phyloP scores from a whole-genome alignment of 495 filamentous ascomycete species.

The Neurospora sp. region DNA sequence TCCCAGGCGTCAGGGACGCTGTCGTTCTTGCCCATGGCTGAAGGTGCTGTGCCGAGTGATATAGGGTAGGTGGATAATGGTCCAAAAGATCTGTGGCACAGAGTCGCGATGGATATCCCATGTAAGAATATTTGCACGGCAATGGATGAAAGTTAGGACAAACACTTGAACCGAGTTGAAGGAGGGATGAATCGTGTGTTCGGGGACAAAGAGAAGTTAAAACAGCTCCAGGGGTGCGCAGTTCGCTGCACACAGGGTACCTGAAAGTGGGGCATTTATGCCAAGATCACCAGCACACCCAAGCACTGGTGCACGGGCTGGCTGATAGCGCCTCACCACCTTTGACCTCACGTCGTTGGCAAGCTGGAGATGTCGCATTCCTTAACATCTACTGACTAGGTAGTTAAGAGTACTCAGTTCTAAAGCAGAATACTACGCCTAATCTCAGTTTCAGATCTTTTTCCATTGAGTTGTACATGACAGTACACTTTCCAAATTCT shows the following conservation, averaged over 20 bases:
- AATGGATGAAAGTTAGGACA: background rate
- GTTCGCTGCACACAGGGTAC: background rate
- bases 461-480: background rate
- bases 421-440: background rate
- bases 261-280: background rate
- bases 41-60: background rate
- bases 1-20: slow-evolving; percentile 73
- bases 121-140: background rate
- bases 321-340: background rate
- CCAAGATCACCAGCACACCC: background rate
- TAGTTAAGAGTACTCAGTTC: background rate
- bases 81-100: background rate
- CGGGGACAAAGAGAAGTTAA: background rate
- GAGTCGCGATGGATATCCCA: background rate
- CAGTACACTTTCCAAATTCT: background rate
- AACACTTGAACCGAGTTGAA: background rate
- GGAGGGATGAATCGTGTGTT: background rate
- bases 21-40: slow-evolving; percentile 41
- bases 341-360: background rate
- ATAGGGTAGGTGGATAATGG: background rate
- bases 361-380: background rate
- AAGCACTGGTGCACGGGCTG: background rate
- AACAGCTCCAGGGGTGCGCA: background rate
- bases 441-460: background rate
- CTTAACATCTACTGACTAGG: background rate